A percentile compares a stretch with the other conserved stretches of the same genome.
Evolutionary conservation across 768 basidiomycete genomes (phyloP).

Genomic region (Crepidotus variabilis): DNA sequence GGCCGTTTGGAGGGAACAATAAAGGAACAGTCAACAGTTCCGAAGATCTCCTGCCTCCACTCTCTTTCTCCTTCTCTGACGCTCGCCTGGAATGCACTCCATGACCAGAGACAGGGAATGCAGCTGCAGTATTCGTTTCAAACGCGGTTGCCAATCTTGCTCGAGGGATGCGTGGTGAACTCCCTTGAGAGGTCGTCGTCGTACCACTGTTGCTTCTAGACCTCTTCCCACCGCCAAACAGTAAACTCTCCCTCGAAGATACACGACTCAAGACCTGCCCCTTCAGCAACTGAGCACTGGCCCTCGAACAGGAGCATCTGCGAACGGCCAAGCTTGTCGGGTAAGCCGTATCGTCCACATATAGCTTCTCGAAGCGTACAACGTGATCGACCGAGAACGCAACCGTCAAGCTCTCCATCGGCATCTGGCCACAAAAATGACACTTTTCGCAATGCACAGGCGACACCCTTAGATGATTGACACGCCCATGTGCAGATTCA

Average conservation of each 20-base stretch:
- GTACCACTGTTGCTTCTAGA: constrained; percentile 63
- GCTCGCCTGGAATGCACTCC: constrained; percentile 71
- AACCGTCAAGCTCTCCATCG: constrained; percentile 61
- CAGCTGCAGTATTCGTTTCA: constrained; percentile 32
- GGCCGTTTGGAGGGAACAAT: constrained; percentile 17
- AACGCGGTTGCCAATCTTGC: constrained; percentile 45
- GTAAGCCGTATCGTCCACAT: constrained; percentile 41
- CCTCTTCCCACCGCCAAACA: constrained; percentile 38
- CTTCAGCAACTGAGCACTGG: constrained; percentile 18
- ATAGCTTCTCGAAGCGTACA: constrained; percentile 64
- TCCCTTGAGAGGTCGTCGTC: constrained; percentile 27
- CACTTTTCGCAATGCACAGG: constrained; percentile 56
- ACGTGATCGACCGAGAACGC: constrained; percentile 63
- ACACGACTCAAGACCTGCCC: constrained; percentile 30
- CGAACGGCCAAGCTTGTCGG: constrained; percentile 27
- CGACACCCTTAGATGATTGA: constrained; percentile 60
- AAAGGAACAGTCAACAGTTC: constrained; percentile 46
- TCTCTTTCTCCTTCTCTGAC: constrained; percentile 49
- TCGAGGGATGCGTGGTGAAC: constrained; percentile 46
- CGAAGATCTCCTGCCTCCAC: constrained; percentile 38
- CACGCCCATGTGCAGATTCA: constrained; percentile 53
- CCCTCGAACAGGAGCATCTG: constrained; percentile 63
- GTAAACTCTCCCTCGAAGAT: constrained; percentile 35
- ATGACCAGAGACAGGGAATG: constrained; percentile 79
- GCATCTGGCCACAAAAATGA: constrained; percentile 64